Evolutionary conservation across 1,284 basidiomycete genomes (phyloP).

Genomic region (Megacollybia platyphylla): DNA sequence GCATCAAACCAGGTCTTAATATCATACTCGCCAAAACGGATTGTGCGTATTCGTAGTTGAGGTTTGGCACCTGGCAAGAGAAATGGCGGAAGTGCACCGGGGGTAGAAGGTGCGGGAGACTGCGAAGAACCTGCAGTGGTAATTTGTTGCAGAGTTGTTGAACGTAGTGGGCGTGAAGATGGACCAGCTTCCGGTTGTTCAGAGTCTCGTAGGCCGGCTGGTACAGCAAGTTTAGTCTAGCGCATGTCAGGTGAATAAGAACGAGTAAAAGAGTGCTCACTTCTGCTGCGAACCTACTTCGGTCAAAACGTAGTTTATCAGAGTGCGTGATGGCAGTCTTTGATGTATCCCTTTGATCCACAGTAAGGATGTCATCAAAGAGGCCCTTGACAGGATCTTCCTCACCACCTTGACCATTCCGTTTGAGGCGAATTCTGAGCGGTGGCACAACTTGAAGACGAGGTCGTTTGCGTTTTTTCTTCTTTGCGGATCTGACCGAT

Average conservation of each 20-base stretch:
- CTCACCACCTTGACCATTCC: slow-evolving; percentile 35
- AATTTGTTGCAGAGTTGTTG: slow-evolving; percentile 19
- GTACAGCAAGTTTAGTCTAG: slow-evolving; percentile 41
- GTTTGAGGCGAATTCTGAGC: neutral
- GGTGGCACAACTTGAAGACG: neutral
- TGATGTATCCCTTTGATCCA: slow-evolving; percentile 63
- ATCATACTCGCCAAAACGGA: slow-evolving; percentile 90
- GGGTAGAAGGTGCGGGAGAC: slow-evolving; percentile 17
- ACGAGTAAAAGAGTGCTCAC: slow-evolving; percentile 20
- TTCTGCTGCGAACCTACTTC: slow-evolving; percentile 61
- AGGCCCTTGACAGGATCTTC: slow-evolving; percentile 41
- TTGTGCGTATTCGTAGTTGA: slow-evolving; percentile 67
- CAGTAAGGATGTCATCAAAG: slow-evolving; percentile 71
- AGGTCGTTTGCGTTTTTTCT: neutral
- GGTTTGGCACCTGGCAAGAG: slow-evolving; percentile 17
- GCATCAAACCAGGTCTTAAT: slow-evolving; percentile 99
- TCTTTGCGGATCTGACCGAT: neutral
- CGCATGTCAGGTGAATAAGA: slow-evolving; percentile 5
- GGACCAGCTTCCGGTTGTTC: slow-evolving; percentile 41
- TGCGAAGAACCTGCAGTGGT: slow-evolving; percentile 17
- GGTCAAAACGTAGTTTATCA: slow-evolving; percentile 74
- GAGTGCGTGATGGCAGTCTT: slow-evolving; percentile 53
- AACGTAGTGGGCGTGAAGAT: slow-evolving; percentile 54
- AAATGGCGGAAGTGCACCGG: slow-evolving; percentile 15
- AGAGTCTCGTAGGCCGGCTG: slow-evolving; percentile 24